Conservation (phyloP, 2,329 filamentous ascomycete species). For the Macrophomina tecta region DNA sequence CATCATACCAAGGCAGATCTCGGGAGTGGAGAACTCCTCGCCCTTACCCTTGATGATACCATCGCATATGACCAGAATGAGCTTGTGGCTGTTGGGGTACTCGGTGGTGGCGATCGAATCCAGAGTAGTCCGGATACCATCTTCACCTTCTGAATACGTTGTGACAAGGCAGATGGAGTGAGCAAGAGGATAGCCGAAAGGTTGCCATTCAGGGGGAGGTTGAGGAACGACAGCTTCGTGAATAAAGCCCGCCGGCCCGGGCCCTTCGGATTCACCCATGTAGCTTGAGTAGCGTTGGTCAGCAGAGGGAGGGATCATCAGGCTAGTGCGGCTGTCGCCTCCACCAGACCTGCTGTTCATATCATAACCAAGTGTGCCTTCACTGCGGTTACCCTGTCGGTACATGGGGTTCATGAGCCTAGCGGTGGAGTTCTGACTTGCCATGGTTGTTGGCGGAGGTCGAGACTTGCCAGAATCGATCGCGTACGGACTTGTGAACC, state of each 20-base stretch:
- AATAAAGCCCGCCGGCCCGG: conserved; percentile 91
- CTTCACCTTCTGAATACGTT: conserved; percentile 93
- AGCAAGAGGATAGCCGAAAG: conserved; percentile 92
- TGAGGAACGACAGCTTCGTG: conserved; percentile 96
- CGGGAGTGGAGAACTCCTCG: conserved; percentile 84
- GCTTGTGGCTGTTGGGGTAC: conserved; percentile 98
- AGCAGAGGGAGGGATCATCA: conserved; percentile 49
- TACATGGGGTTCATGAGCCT: conserved; percentile 79
- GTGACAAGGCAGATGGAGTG: conserved; percentile 95
- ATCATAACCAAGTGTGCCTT: conserved; percentile 58
- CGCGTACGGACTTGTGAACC: conserved; percentile 90
- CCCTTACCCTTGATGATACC: conserved; percentile 97
- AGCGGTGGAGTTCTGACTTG: conserved; percentile 80
- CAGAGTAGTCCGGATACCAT: conserved; percentile 89
- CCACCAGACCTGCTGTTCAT: conserved; percentile 32
- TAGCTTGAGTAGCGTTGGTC: conserved; percentile 60
- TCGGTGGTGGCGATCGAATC: conserved; percentile 98
- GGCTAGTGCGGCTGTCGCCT: conserved; percentile 49
- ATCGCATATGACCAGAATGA: conserved; percentile 94
- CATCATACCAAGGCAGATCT: conserved; percentile 92
- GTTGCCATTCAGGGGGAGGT: conserved; percentile 95
- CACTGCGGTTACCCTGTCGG: conserved; percentile 63
- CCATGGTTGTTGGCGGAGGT: conserved; percentile 86
- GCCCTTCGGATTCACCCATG: conserved; percentile 68
- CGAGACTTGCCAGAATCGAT: conserved; percentile 64